Conservation (phyloP, 2,329 filamentous ascomycete species). For the Colletotrichum limetticola region DNA sequence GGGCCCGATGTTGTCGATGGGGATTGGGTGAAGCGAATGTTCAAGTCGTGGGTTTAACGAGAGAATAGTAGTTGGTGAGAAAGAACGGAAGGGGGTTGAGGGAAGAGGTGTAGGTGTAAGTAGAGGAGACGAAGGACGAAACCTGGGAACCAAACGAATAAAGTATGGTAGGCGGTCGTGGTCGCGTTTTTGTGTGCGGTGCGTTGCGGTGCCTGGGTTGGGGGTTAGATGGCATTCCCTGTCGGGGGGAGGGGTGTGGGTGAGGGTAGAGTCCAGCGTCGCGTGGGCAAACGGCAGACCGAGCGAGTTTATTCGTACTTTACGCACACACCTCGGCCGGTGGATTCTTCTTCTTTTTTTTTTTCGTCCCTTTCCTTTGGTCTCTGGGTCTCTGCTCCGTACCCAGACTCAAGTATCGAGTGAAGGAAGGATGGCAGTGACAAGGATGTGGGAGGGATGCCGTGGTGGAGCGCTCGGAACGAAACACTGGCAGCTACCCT, state of each 20-base stretch:
- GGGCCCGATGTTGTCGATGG: conserved; percentile 14
- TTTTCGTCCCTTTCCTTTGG: no score
- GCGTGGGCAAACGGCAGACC: conserved; percentile 35
- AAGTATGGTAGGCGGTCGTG: conserved; percentile 34
- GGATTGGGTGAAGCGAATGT: conserved; percentile 3
- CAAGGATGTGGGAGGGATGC: conserved; percentile 31
- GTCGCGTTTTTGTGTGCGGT: conserved; percentile 33
- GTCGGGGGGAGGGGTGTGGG: conserved; percentile 16
- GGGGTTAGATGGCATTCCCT: conserved; percentile 33
- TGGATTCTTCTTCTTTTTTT: neutral
- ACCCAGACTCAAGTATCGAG: conserved; percentile 13
- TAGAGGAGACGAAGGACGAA: conserved; percentile 28
- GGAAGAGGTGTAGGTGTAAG: conserved; percentile 31
- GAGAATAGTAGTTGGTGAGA: conserved; percentile 33
- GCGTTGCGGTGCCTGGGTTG: conserved; percentile 21
- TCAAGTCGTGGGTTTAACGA: conserved; percentile 21
- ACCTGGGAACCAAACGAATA: conserved; percentile 33
- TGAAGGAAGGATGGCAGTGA: conserved; percentile 20
- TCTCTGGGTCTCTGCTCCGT: neutral
- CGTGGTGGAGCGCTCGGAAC: conserved; percentile 34
- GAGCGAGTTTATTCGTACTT: conserved; percentile 35
- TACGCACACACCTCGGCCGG: conserved; percentile 33
- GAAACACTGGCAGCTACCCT: conserved; percentile 36
- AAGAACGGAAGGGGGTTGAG: conserved; percentile 27
- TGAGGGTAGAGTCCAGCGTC: conserved; percentile 18